phyloP scores from a whole-genome alignment of 1,284 basidiomycete species.

The Cryptococcus amylolentus region DNA sequence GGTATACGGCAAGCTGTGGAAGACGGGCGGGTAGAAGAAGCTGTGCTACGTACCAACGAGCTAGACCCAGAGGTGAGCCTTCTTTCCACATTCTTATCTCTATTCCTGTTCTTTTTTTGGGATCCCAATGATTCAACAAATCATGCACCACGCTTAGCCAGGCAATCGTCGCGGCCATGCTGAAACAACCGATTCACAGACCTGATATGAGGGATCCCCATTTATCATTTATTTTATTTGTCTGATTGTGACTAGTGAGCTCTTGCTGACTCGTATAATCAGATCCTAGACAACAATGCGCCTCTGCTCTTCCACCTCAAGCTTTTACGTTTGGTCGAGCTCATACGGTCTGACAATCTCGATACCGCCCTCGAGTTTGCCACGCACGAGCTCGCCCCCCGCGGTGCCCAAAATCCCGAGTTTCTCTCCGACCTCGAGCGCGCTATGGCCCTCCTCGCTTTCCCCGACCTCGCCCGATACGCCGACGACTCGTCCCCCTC shows the following conservation, averaged over 20 bases:
- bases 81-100: conserved; percentile 10
- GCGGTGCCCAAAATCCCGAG: conserved; percentile 90
- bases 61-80: conserved; percentile 88
- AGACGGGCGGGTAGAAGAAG: conserved; percentile 89
- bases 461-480: conserved; percentile 57
- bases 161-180: conserved; percentile 46
- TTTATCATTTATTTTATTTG: conserved; percentile 3
- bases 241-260: conserved; percentile 1
- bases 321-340: conserved; percentile 91
- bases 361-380: conserved; percentile 83
- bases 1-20: conserved; percentile 89
- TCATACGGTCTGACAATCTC: conserved; percentile 77
- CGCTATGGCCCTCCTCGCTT: conserved; percentile 93
- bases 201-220: conserved; percentile 50
- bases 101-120: conserved; percentile 2
- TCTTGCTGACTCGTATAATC: conserved; percentile 10
- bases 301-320: conserved; percentile 87
- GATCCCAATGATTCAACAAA: conserved; percentile 68
- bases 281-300: conserved; percentile 91
- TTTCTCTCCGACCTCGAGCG: conserved; percentile 87
- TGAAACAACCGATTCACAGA: conserved; percentile 50
- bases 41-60: conserved; percentile 89
- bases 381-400: conserved; percentile 85
- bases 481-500: conserved; percentile 28
- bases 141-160: conserved; percentile 99